A percentile compares a stretch with the other conserved stretches of the same genome.
phyloP scores from a whole-genome alignment of 2,329 filamentous ascomycete genomes.

The Ophiobolus disseminans region DNA sequence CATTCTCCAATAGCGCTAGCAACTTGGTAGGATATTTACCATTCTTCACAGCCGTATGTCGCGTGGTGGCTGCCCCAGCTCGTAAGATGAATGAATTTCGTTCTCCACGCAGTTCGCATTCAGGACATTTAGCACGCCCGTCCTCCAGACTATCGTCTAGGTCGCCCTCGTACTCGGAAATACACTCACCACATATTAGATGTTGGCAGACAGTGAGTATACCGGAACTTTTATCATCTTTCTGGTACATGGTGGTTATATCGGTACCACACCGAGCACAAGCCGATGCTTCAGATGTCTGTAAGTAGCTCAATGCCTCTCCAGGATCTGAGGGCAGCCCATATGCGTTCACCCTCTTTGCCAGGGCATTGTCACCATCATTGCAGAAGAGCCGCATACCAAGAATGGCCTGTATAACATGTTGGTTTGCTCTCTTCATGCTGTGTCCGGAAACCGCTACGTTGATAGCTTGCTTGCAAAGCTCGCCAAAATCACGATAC shows the following conservation, averaged over 20 bases:
- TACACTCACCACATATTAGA: neutral
- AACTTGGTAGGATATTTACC: neutral
- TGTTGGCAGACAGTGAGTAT: neutral
- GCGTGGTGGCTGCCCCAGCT: neutral
- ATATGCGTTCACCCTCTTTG: neutral
- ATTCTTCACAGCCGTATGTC: neutral
- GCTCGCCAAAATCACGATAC: constrained; percentile 5
- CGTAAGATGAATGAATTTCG: neutral
- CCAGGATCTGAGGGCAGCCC: constrained; percentile 6
- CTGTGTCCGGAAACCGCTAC: constrained; percentile 9
- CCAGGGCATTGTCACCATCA: constrained; percentile 8
- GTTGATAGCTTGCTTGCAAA: constrained; percentile 8
- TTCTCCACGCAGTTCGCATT: neutral
- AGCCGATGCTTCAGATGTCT: constrained; percentile 7
- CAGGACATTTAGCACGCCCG: neutral
- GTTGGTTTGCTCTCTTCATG: neutral
- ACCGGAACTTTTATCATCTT: constrained; percentile 8
- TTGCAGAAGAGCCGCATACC: constrained; percentile 26
- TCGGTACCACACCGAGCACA: constrained; percentile 15
- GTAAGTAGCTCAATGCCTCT: constrained; percentile 14
- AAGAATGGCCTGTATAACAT: constrained; percentile 13
- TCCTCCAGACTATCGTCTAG: neutral
- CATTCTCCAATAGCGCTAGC: neutral
- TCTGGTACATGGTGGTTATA: constrained; percentile 2
- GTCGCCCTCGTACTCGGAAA: neutral